Evolutionary conservation across 2,329 filamentous ascomycete species (phyloP).

Genomic region (Aspergillus ochraceus): DNA sequence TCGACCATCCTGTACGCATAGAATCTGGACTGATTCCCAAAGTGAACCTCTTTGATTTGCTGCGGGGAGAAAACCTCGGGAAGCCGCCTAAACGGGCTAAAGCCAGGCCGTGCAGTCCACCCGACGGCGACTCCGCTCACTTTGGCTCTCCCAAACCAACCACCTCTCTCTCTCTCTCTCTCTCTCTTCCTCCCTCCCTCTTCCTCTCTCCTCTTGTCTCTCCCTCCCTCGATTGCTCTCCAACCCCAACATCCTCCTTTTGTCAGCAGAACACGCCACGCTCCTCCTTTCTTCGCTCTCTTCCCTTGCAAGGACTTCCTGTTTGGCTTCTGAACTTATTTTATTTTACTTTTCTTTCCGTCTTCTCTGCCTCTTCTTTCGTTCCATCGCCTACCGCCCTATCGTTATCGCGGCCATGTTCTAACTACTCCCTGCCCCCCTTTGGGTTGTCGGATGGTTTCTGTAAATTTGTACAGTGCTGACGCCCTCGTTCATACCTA

Average conservation of each 20-base stretch:
- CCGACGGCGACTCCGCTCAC: neutral
- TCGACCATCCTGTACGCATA: too few relatives aligned
- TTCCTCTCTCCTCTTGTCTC: constrained; percentile 19
- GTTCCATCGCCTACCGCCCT: constrained; percentile 12
- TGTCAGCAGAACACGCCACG: constrained; percentile 31
- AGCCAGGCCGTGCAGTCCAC: neutral
- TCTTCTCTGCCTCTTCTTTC: constrained; percentile 6
- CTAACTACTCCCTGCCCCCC: constrained; percentile 15
- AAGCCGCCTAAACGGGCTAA: constrained; percentile 18
- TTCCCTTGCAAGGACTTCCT: constrained; percentile 11
- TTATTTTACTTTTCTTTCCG: neutral
- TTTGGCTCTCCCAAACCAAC: constrained; percentile 16
- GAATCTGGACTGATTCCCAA: too few relatives aligned
- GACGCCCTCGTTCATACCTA: constrained; percentile 21
- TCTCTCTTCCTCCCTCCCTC: constrained; percentile 18
- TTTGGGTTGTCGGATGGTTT: constrained; percentile 26
- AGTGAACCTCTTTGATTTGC: neutral
- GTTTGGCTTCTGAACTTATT: constrained; percentile 17
- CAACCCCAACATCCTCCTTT: constrained; percentile 22
- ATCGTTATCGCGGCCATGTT: constrained; percentile 17
- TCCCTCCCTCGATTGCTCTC: constrained; percentile 21
- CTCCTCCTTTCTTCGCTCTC: constrained; percentile 7
- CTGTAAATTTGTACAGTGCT: constrained; percentile 20
- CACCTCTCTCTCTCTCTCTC: constrained; percentile 20
- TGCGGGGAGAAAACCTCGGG: constrained; percentile 16